Base-by-base conservation (phyloP, 2,329 filamentous ascomycete genomes). In the Penicillium sp. region DNA sequence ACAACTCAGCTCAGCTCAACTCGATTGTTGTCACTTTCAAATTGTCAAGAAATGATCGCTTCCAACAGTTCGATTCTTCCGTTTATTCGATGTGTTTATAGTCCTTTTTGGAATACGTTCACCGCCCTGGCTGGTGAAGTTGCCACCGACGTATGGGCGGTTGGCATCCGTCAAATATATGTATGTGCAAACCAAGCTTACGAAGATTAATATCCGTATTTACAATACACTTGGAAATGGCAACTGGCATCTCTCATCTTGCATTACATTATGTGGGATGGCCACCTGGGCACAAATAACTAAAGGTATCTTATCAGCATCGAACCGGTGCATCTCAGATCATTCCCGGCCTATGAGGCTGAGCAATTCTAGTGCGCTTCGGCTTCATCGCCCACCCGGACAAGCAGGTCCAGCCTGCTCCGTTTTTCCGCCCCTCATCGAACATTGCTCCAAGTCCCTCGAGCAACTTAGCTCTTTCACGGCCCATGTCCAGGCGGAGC, bases 401-500 rank as follows among this genome's bases (percentile, higher is more conserved):
- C 63, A 86, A 65, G 53, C 78, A 82, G 61, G 80, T 81, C 81
- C 81, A 85, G 6, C 78, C 82, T 40, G 80, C 78, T 4, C 78
- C 79, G 30, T 75, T 75, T 62, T 77, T 78, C n/a, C 81, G 77
- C 9, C 81, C 81, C 62, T 86, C 83, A 57, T 84, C 81, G 51
- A 86, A 74, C 20, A 83, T 77, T 55, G 77, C 76, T 18, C 80
- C 77, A 16, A 85, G 76, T 24, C 80, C 81, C 52, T 82, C 79
- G 45, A 85, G 64, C 47, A 82, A 69, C 52, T 72, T 76, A 42
- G 73, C 70, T 51, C 79, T 76, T 30, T 78, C 77, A 67, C 90
- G 86, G 24, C 89, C 88, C 66, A 90, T 94, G 77, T 96, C 92
- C 74, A 87, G 82, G 75, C 94, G 89, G 64, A 92, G 81, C 66